Base-by-base conservation (phyloP, 306 rosid genomes). In the Casuarina cunninghamiana region DNA sequence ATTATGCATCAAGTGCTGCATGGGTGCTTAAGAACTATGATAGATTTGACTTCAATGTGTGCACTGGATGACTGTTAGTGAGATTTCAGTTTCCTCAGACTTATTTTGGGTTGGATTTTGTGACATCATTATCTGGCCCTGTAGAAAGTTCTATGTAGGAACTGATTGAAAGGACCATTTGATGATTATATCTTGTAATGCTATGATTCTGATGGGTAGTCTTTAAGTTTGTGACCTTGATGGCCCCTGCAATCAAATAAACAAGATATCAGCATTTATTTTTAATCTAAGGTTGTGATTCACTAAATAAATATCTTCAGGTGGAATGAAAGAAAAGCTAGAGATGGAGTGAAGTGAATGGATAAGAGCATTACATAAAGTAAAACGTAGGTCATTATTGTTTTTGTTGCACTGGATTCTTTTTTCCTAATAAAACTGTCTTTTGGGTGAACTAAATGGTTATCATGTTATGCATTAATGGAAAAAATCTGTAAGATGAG, bases 21-120 rank as follows among this genome's bases (percentile, higher is more conserved):
- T 60, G 41, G 66, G 38, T 45, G 26, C 55, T 68, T 37, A 49
- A 32, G 39, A 44, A 74, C 46, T 11, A 61, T 51, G 65, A 71
- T 69, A 51, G 13, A 42, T 71, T 66, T 42, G 57, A 75, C 71
- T 67, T 69, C 53, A 50, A 6, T 75, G 68, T 61, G 68, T 37
- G 13, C 51, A 54, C 69, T 32, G 17, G 8, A 11, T 43, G 37
- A 19, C 50, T 15, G 16, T 63, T n/a, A 62, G 41, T 61, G 70
- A 65, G 50, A 16, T 43, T 38, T 71, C 53, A 19, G 50, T 75
- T 44, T 55, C 66, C 17, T 54, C 54, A 77, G 76, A 81, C n/a
- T 70, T 74, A 5, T 69, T 61, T 70, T 21, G 17, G 10, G 68
- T 62, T 44, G 62, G 54, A 16, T 77, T 11, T 26, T 57, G 69